Evolutionary conservation across 2,329 filamentous ascomycete species (phyloP).

Genomic region (Didymella pomorum): DNA sequence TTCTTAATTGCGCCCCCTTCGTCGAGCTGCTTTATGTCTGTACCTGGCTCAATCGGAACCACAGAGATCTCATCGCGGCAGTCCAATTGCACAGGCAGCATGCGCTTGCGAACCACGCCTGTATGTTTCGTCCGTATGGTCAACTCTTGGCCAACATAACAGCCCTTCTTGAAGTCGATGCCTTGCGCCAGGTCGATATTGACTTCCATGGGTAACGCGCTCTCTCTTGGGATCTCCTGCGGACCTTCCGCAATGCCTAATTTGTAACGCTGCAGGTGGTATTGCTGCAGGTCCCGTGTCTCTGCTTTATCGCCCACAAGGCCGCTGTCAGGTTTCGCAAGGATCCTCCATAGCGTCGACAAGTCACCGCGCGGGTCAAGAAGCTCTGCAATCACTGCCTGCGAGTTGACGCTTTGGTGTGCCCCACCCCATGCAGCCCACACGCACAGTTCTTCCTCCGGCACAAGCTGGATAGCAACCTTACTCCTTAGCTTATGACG

Average conservation of each 20-base stretch:
- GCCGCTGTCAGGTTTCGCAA: constrained; percentile 12
- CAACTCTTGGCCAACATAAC: constrained; percentile 95
- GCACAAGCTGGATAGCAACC: constrained; percentile 67
- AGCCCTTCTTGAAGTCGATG: constrained; percentile 94
- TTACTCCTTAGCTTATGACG: constrained; percentile 87
- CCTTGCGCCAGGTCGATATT: constrained; percentile 88
- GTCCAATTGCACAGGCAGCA: constrained; percentile 82
- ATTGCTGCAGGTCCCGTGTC: constrained; percentile 57
- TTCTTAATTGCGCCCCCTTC: constrained; percentile 50
- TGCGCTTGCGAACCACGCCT: constrained; percentile 88
- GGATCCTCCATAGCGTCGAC: constrained; percentile 17
- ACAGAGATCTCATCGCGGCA: constrained; percentile 11
- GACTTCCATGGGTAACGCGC: constrained; percentile 82
- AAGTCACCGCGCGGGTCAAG: constrained; percentile 35
- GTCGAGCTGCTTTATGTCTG: constrained; percentile 63
- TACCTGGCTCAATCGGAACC: constrained; percentile 44
- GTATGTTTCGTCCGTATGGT: constrained; percentile 95
- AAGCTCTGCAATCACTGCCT: constrained; percentile 22
- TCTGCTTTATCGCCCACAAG: constrained; percentile 14
- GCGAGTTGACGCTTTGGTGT: constrained; percentile 14
- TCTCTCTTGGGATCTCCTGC: constrained; percentile 74
- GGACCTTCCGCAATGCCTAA: constrained; percentile 87
- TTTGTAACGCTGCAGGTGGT: constrained; percentile 79
- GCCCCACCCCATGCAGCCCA: constrained; percentile 75
- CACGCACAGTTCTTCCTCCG: constrained; percentile 69